Base-by-base conservation (phyloP, 208 protist species). In the Angomonas deanei region DNA sequence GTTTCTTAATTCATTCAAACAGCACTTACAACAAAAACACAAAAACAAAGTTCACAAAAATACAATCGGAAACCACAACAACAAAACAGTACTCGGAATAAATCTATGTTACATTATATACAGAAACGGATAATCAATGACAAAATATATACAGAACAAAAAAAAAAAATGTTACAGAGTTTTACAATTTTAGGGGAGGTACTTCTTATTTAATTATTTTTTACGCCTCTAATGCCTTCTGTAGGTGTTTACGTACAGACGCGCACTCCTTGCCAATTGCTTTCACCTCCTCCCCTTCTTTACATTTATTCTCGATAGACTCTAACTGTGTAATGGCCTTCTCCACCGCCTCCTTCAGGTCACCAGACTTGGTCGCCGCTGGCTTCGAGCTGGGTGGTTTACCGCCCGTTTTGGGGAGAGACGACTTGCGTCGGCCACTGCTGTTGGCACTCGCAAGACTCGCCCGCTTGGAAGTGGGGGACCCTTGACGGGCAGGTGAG, bases 251-350 rank as follows among this genome's bases (percentile, higher is more conserved):
- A 5, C 36, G 36, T 15, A 38, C 68, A 59, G 17, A 62, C 59
- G 54, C 49, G 32, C 17, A 19, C 10, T 68, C 63, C 42, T 68
- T 68, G 6, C n/a, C 26, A 59, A 59, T n/a, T n/a, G 39, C 54
- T 30, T 63, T 66, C 61, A 49, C 23, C 53, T 48, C 26, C 34
- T 49, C 31, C 68, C 61, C 36, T 60, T 59, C 1, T 59, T 26
- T 3, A 58, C 61, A 19, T 66, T 64, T 65, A n/a, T 79, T 74
- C 61, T 78, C 69, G 52, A 92, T 62, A 10, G 64, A 60, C 52
- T 75, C 77, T 31, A 92, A 69, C 67, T 75, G 82, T 11, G 74
- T 42, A 47, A 92, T 50, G 6, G 80, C 62, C 23, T 79, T 68
- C 66, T 89, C 78, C 15, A 89, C 42, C 4, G 72, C 71, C 57